Evolutionary conservation across 2,329 filamentous ascomycete genomes (phyloP), one percentile per base, ranked within the genome.

Genomic region (Amphichorda felina): DNA sequence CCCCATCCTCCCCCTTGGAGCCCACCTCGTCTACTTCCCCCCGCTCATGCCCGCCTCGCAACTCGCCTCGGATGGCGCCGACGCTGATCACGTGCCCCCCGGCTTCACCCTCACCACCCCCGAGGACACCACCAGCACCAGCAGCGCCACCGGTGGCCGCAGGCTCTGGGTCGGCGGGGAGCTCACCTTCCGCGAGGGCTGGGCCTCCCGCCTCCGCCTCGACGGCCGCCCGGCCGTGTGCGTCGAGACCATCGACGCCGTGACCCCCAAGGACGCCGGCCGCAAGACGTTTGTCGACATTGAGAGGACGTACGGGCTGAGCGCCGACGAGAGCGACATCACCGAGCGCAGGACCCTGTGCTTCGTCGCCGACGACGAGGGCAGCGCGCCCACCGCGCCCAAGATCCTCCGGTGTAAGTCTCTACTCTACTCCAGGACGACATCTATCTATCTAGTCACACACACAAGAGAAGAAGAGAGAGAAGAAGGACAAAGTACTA

Each of bases 91-190:
- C 51, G 78, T 68, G 17, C 89, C 89, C 1, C 2, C 52, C 53
- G 4, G 76, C 78, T 1, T 94, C 83, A 53, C 17, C 11, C 27
- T 36, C 5, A 22, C 33, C 16, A 27, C 28, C n/a, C 33, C 33
- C 3, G 27, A 29, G 22, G 34, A 35, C n/a, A n/a, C n/a, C n/a
- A n/a, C n/a, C n/a, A n/a, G n/a, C n/a, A n/a, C n/a, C n/a, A 22
- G 31, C 8, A 21, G 18, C n/a, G 18, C 19, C 14, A 14, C 16
- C 13, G 24, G 24, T 8, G 27, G 30, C 9, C 18, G 21, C 5
- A 77, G 91, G 14, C 75, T 98, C 63, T 98, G 91, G 91, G 85
- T 84, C 11, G 87, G 88, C 22, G 91, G 89, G 0, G 68, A 70
- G 28, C 57, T 95, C 8, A 51, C 51, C 2, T 82, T 83, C 45